phyloP scores from a whole-genome alignment of 2,329 filamentous ascomycete genomes.

The Ascochyta pisi region DNA sequence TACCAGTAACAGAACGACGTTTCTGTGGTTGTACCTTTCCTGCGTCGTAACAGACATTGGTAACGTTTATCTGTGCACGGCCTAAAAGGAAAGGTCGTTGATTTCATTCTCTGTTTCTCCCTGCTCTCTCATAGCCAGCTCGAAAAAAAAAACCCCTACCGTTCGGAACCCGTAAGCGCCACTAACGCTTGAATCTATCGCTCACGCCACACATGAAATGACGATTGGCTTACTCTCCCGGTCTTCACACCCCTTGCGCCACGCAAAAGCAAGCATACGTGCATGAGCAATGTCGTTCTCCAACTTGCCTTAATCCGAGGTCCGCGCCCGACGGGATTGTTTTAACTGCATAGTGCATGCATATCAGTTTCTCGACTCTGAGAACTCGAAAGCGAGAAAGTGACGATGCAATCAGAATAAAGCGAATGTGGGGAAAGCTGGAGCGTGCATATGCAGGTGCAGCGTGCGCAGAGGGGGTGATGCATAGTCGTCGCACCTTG shows the following conservation, averaged over 20 bases:
- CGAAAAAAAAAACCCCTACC: too few relatives aligned
- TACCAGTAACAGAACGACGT: too few relatives aligned
- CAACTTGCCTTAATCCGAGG: not conserved
- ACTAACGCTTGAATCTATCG: too few relatives aligned
- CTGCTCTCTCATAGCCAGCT: too few relatives aligned
- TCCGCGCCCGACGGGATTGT: not conserved
- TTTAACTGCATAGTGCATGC: not conserved
- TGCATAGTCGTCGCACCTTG: not conserved
- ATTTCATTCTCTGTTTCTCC: too few relatives aligned
- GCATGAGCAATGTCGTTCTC: not conserved
- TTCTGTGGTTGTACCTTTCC: too few relatives aligned
- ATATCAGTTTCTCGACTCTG: not conserved
- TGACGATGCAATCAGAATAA: not conserved
- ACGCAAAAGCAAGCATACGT: not conserved
- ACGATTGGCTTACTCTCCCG: too few relatives aligned
- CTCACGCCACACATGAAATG: too few relatives aligned
- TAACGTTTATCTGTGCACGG: too few relatives aligned
- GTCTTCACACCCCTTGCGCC: not conserved
- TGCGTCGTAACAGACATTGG: too few relatives aligned
- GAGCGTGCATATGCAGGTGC: not conserved
- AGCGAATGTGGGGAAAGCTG: not conserved
- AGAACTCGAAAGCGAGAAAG: not conserved
- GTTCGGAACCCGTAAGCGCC: too few relatives aligned
- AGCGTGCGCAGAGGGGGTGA: not conserved
- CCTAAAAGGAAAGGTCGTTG: too few relatives aligned